Evolutionary conservation across 768 basidiomycete species (phyloP).

Genomic region (Serendipita indica): DNA sequence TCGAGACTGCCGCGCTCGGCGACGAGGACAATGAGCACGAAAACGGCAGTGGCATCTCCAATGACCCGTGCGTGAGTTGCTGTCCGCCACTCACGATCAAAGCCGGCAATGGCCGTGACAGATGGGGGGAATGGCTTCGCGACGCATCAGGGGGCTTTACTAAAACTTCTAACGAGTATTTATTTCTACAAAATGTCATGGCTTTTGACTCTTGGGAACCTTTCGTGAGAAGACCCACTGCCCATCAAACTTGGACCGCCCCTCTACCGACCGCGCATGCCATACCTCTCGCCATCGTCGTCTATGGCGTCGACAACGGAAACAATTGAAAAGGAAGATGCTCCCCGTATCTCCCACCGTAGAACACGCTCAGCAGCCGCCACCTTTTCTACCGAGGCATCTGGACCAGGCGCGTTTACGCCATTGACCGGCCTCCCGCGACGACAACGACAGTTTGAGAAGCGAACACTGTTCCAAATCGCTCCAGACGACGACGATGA

Average conservation of each 20-base stretch:
- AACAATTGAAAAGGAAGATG: not conserved
- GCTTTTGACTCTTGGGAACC: too few species aligned
- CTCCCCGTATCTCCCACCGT: not conserved
- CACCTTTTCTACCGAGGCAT: slow-evolving; percentile 7
- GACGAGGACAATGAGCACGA: too few species aligned
- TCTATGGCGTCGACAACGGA: not conserved
- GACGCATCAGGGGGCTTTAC: too few species aligned
- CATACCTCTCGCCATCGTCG: slow-evolving; percentile 8
- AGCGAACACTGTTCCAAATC: slow-evolving; percentile 8
- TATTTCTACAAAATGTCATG: too few species aligned
- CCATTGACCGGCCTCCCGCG: not conserved
- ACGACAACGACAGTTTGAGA: slow-evolving; percentile 8
- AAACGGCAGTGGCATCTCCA: too few species aligned
- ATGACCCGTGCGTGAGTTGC: too few species aligned
- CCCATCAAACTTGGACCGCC: not conserved
- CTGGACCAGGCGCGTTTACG: slow-evolving; percentile 8
- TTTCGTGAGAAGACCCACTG: too few species aligned
- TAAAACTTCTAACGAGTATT: too few species aligned
- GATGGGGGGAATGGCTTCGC: too few species aligned
- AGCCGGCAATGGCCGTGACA: too few species aligned
- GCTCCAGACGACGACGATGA: slow-evolving; percentile 9
- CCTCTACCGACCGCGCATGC: not conserved
- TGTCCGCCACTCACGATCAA: too few species aligned
- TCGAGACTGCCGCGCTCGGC: too few species aligned
- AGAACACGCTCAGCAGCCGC: not conserved